Conservation (phyloP, 2,329 filamentous ascomycete genomes). For the Cytospora chrysosperma region DNA sequence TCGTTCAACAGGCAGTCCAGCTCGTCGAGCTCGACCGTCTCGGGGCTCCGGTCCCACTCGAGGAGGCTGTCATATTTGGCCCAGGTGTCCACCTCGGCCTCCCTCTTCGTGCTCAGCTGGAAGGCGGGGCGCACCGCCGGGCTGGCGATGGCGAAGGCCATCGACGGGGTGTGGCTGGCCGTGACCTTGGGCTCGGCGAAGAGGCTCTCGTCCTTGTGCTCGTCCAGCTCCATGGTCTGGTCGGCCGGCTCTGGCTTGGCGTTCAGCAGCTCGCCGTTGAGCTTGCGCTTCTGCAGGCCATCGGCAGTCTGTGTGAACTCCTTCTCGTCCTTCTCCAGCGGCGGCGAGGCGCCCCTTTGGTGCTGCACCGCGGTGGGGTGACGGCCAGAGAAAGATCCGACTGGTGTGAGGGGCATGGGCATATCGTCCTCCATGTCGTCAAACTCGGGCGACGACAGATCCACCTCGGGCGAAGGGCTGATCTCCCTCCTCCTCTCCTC, state of each 20-base stretch:
- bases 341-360: constrained; percentile 77
- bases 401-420: constrained; percentile 59
- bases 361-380: constrained; percentile 50
- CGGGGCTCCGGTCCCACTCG: constrained; percentile 71
- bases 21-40: constrained; percentile 89
- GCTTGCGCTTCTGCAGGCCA: constrained; percentile 69
- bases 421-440: constrained; percentile 68
- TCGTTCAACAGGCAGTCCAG: constrained; percentile 82
- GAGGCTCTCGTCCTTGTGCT: constrained; percentile 51
- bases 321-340: constrained; percentile 89
- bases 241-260: constrained; percentile 33
- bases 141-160: constrained; percentile 52
- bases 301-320: constrained; percentile 96
- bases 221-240: constrained; percentile 40
- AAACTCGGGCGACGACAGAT: constrained; percentile 83
- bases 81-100: constrained; percentile 43
- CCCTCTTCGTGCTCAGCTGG: constrained; percentile 44
- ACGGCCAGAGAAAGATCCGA: constrained; percentile 60
- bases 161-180: constrained; percentile 32
- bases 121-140: constrained; percentile 53
- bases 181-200: constrained; percentile 45
- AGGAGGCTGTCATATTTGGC: constrained; percentile 44
- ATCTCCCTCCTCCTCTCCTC: constrained; percentile 65
- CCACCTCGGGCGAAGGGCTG: constrained; percentile 90
- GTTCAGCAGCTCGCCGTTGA: constrained; percentile 45